Conservation (phyloP, 164 flowering plant species). For the Stephania japonica region DNA sequence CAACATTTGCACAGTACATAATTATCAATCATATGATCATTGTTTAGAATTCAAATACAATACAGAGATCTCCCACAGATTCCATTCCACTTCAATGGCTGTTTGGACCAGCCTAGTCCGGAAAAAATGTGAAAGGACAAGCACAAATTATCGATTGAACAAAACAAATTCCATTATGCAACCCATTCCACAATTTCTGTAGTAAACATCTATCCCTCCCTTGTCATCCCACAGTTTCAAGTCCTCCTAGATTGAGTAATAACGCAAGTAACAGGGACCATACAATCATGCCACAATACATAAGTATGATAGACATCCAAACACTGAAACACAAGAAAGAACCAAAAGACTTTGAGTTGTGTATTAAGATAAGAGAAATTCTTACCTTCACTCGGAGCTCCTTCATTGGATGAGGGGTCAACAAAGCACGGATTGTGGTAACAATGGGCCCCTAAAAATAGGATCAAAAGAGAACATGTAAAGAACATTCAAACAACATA, state of each 20-base stretch:
- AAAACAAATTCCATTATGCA: neutral
- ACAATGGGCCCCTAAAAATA: constrained; percentile 82
- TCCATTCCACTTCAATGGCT: neutral
- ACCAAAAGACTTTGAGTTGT: neutral
- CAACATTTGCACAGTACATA: too few relatives aligned
- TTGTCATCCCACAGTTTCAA: neutral
- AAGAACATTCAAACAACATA: neutral
- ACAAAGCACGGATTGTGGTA: constrained; percentile 76
- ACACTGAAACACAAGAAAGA: neutral
- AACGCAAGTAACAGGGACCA: neutral
- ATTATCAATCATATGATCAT: too few relatives aligned
- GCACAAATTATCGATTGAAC: neutral
- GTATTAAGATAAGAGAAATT: neutral
- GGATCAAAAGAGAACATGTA: constrained; percentile 4
- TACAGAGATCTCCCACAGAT: neutral
- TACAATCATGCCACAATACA: neutral
- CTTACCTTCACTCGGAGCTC: constrained; percentile 92
- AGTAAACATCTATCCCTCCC: neutral
- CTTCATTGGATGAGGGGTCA: constrained; percentile 99
- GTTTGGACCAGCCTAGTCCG: neutral
- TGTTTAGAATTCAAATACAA: too few relatives aligned
- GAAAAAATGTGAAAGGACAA: neutral
- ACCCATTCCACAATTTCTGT: neutral
- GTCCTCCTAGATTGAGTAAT: neutral
- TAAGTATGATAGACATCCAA: too few relatives aligned